Percentiles rank a stretch among this genome's conserved stretches.
Conservation (phyloP, 176 grass and related monocot genomes). For the Calamus simplicifolius region DNA sequence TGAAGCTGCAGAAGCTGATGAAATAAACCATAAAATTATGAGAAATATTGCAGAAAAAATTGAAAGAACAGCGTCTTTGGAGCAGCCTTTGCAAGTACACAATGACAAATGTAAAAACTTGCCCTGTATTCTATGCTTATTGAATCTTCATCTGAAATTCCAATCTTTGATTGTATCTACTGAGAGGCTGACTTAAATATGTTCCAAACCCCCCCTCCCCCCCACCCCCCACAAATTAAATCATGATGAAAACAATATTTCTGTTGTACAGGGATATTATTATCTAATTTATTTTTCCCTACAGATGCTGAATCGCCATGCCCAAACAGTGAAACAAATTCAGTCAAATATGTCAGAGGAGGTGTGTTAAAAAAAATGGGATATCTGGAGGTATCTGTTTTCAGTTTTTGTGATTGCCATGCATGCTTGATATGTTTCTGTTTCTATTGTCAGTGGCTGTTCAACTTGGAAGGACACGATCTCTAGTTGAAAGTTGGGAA, state of each 20-base stretch:
- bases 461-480: conserved; percentile 77
- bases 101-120: neutral
- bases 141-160: too few species aligned
- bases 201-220: too few species aligned
- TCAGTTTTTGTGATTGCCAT: neutral
- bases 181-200: too few species aligned
- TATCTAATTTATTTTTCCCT: conserved; percentile 19
- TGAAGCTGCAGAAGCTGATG: conserved; percentile 24
- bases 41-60: conserved; percentile 46
- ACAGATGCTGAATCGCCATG: conserved; percentile 61
- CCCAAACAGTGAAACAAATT: conserved; percentile 44
- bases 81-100: conserved; percentile 27
- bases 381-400: neutral
- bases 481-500: conserved; percentile 82
- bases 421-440: conserved; percentile 20
- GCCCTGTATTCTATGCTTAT: too few species aligned
- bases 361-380: conserved; percentile 32
- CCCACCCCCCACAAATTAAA: too few species aligned
- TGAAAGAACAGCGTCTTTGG: conserved; percentile 46
- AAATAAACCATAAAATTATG: conserved; percentile 17
- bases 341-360: conserved; percentile 90
- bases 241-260: too few species aligned
- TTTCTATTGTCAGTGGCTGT: conserved; percentile 71
- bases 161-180: too few species aligned
- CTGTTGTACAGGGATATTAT: too few species aligned